Evolutionary conservation across 2,329 filamentous ascomycete genomes (phyloP).

Genomic region (Neonectria faginata): DNA sequence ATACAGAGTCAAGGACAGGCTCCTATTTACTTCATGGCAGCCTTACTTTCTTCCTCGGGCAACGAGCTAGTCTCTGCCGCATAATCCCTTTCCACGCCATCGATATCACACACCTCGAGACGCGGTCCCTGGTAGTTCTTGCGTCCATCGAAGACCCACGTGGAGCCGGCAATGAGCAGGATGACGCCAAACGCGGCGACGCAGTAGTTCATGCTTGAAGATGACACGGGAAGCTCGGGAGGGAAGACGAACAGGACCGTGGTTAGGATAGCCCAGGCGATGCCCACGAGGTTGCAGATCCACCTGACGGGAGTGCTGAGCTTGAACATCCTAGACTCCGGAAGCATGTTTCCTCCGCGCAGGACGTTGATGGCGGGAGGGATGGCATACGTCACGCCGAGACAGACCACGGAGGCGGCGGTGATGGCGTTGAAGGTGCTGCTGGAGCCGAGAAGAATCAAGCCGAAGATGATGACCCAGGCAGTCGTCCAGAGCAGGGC

Average conservation of each 20-base stretch:
- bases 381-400: conserved; percentile 81
- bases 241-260: conserved; percentile 82
- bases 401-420: conserved; percentile 77
- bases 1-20: neutral
- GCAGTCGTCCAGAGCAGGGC: conserved; percentile 70
- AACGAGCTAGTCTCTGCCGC: conserved; percentile 9
- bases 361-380: conserved; percentile 77
- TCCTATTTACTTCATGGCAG: conserved; percentile 15
- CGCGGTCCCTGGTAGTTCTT: conserved; percentile 58
- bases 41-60: conserved; percentile 21
- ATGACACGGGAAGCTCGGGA: conserved; percentile 71
- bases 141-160: conserved; percentile 63
- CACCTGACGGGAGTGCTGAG: conserved; percentile 53
- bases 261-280: conserved; percentile 75
- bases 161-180: conserved; percentile 56
- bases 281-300: conserved; percentile 58
- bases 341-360: conserved; percentile 74
- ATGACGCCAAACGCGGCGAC: conserved; percentile 62
- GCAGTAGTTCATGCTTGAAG: conserved; percentile 75
- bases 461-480: conserved; percentile 75
- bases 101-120: conserved; percentile 37
- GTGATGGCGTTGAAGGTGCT: conserved; percentile 79
- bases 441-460: conserved; percentile 75
- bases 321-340: conserved; percentile 58
- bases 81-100: conserved; percentile 18